Percentiles rank a stretch among this genome's conserved stretches.
Conservation (phyloP, 306 rosid genomes). For the Fagus sylvatica region DNA sequence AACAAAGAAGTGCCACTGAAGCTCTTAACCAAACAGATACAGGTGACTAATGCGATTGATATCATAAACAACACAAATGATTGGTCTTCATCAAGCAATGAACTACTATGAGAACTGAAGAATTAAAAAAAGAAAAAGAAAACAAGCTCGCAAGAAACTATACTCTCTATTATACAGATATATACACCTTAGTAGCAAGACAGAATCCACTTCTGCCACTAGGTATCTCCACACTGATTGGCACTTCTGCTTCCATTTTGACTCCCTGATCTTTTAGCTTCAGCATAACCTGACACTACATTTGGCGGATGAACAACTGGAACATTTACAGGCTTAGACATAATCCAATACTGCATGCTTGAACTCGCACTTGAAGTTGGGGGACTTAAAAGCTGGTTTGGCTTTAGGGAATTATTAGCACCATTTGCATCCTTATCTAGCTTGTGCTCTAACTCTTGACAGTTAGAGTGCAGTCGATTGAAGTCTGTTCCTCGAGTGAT, state of each 20-base stretch:
- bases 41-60: background rate
- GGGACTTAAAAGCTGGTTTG: slow-evolving; percentile 48
- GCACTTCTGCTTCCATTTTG: slow-evolving; percentile 30
- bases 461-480: slow-evolving; percentile 39
- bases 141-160: background rate
- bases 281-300: slow-evolving; percentile 39
- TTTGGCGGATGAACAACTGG: slow-evolving; percentile 38
- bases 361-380: slow-evolving; percentile 39
- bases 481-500: slow-evolving; percentile 55
- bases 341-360: slow-evolving; percentile 38
- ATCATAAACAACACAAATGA: background rate
- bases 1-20: background rate
- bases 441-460: slow-evolving; percentile 46
- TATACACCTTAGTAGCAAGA: background rate
- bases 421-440: slow-evolving; percentile 38
- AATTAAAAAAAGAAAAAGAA: background rate
- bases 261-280: slow-evolving; percentile 14
- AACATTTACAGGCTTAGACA: slow-evolving; percentile 44
- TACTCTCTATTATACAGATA: background rate
- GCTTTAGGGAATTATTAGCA: slow-evolving; percentile 25
- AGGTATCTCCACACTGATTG: slow-evolving; percentile 9
- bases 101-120: background rate
- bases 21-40: background rate
- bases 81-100: background rate
- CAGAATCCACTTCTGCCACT: background rate